Percentiles rank a stretch among this genome's conserved stretches.
Evolutionary conservation across 495 filamentous ascomycete species (phyloP).

Genomic region (Penicillium paxilli): DNA sequence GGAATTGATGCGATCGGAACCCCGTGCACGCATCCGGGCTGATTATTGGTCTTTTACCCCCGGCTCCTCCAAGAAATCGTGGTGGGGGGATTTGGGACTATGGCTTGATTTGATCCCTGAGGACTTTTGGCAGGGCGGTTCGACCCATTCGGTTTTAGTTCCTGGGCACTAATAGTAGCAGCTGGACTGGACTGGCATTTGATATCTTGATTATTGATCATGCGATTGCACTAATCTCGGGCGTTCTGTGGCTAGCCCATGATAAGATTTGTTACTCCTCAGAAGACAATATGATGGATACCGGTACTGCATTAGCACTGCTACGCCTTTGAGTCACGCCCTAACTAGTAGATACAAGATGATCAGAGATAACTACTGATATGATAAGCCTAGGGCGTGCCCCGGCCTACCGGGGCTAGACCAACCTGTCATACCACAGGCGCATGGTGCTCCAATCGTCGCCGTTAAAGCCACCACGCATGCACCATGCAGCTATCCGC

Average conservation of each 20-base stretch:
- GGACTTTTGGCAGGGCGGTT: not conserved
- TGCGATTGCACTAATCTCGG: too few relatives aligned
- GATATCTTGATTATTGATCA: not conserved
- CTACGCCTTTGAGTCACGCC: too few relatives aligned
- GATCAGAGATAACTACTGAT: too few relatives aligned
- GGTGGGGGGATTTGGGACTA: not conserved
- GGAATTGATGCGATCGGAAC: slow-evolving; percentile 4
- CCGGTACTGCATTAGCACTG: too few relatives aligned
- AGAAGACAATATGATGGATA: too few relatives aligned
- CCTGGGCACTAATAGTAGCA: not conserved
- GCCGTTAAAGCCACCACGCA: not conserved
- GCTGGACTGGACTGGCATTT: not conserved
- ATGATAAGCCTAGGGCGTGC: not conserved
- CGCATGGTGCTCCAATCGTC: not conserved
- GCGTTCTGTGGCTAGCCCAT: too few relatives aligned
- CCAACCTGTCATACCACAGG: too few relatives aligned
- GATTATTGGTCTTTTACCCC: slow-evolving; percentile 8
- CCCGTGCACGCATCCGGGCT: slow-evolving; percentile 16
- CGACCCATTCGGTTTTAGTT: not conserved
- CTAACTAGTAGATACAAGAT: too few relatives aligned
- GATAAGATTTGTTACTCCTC: too few relatives aligned
- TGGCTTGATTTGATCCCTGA: not conserved
- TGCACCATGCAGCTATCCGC: slow-evolving; percentile 15
- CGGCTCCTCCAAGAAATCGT: not conserved
- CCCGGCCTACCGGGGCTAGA: too few relatives aligned